A percentile compares a stretch with the other conserved stretches of the same genome.
Evolutionary conservation across 257 asterid genomes (phyloP).

Genomic region (Agastache rugosa): DNA sequence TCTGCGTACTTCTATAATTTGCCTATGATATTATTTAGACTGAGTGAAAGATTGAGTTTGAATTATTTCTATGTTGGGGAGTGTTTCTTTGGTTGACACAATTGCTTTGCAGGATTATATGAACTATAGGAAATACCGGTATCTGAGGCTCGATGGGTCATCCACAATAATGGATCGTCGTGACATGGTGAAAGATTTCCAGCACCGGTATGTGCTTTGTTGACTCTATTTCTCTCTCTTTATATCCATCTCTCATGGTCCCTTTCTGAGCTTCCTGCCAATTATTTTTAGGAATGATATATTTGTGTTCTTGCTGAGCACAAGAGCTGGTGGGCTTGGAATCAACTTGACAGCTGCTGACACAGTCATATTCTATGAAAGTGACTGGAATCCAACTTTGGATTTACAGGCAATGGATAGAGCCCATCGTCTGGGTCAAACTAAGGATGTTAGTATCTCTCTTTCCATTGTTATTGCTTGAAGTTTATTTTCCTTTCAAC

Average conservation of each 20-base stretch:
- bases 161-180: constrained; percentile 93
- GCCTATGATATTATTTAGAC: neutral
- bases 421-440: constrained; percentile 98
- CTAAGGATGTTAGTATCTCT: constrained; percentile 72
- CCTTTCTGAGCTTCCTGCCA: constrained; percentile 22
- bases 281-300: constrained; percentile 69
- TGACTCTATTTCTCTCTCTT: constrained; percentile 10
- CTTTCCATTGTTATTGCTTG: constrained; percentile 22
- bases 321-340: constrained; percentile 99
- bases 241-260: neutral
- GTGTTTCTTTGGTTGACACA: constrained; percentile 8
- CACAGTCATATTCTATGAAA: constrained; percentile 96
- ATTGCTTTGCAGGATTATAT: constrained; percentile 81
- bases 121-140: constrained; percentile 88
- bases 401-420: constrained; percentile 99
- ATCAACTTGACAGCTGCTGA: constrained; percentile 98
- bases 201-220: constrained; percentile 71
- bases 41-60: neutral
- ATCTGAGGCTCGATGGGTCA: constrained; percentile 96
- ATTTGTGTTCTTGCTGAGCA: constrained; percentile 95
- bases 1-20: neutral
- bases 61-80: neutral
- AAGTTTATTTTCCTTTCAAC: too few species aligned
- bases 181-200: constrained; percentile 99
- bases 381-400: constrained; percentile 99